phyloP scores from a whole-genome alignment of 306 rosid genomes.

The Dryas drummondii region DNA sequence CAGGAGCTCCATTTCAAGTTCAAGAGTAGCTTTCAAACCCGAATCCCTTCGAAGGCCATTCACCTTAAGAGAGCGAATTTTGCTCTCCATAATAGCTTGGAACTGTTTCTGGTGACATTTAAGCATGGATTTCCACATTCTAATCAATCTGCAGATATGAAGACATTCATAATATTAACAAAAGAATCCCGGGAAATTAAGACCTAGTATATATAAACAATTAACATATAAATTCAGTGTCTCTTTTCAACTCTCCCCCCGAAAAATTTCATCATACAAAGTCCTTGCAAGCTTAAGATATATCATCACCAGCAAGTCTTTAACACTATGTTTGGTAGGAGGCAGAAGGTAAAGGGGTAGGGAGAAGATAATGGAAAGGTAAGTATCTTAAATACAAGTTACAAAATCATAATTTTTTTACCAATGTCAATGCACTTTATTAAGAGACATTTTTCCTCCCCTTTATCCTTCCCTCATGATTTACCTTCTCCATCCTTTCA shows the following conservation, averaged over 20 bases:
- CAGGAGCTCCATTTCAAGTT: constrained; percentile 91
- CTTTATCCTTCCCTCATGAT: too few relatives aligned
- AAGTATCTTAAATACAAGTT: too few relatives aligned
- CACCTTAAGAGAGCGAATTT: constrained; percentile 59
- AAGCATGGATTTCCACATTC: constrained; percentile 94
- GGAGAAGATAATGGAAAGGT: background rate
- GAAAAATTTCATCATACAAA: background rate
- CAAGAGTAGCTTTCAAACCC: constrained; percentile 80
- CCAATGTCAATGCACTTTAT: too few relatives aligned
- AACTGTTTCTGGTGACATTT: constrained; percentile 94
- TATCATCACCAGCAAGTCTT: constrained; percentile 7
- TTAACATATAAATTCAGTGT: background rate
- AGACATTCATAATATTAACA: constrained; percentile 23
- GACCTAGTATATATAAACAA: constrained; percentile 4
- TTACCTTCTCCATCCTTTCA: too few relatives aligned
- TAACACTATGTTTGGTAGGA: background rate
- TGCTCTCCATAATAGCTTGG: constrained; percentile 90
- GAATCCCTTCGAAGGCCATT: constrained; percentile 66
- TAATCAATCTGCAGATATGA: constrained; percentile 67
- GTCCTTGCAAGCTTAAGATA: background rate
- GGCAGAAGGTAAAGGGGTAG: background rate
- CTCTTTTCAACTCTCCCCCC: background rate
- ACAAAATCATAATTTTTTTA: too few relatives aligned
- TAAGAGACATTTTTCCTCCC: too few relatives aligned
- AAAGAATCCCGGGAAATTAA: background rate